These are phyloP conservation scores for Elongisporangium anandrum DNA, from an alignment of 352 stramenopile species.

Conservation along the genomic window DNA sequence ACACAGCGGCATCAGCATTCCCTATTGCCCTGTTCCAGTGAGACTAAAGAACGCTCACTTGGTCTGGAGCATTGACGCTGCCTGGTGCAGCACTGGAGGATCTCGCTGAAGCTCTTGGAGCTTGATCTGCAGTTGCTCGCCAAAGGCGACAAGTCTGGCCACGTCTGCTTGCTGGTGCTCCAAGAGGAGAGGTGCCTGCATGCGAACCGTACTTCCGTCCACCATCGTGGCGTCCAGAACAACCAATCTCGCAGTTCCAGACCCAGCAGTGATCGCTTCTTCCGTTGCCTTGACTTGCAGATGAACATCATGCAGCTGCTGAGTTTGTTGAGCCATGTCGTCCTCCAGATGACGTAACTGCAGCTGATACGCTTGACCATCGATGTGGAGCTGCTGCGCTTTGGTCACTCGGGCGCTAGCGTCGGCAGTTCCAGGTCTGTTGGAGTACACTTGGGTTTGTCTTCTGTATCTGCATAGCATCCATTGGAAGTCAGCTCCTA, in stretches of 20 bases:
- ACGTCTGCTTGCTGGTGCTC: slow-evolving; percentile 26
- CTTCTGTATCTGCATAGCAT: background rate
- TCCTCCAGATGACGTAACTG: background rate
- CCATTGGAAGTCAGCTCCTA: background rate
- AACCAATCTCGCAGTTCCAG: background rate
- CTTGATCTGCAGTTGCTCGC: slow-evolving; percentile 6
- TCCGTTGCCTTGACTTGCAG: background rate
- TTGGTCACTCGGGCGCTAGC: background rate
- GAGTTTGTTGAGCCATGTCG: background rate
- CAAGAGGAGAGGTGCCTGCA: slow-evolving; percentile 26
- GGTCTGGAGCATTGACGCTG: slow-evolving; percentile 29
- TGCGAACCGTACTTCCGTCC: slow-evolving; percentile 23
- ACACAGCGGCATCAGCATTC: background rate
- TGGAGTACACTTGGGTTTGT: background rate
- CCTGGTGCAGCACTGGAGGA: slow-evolving; percentile 17
- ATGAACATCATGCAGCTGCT: background rate
- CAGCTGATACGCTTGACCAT: background rate
- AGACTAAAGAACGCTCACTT: slow-evolving; percentile 3
- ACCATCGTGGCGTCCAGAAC: slow-evolving; percentile 21
- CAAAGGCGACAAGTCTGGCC: slow-evolving; percentile 11
- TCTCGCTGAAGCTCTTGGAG: slow-evolving; percentile 10
- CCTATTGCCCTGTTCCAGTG: background rate
- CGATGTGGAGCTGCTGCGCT: background rate
- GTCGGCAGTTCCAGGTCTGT: background rate
- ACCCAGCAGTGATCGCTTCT: background rate